Evolutionary conservation across 2,329 filamentous ascomycete species (phyloP), one percentile per base, ranked within the genome.

Genomic region (Dactylellina sp.): DNA sequence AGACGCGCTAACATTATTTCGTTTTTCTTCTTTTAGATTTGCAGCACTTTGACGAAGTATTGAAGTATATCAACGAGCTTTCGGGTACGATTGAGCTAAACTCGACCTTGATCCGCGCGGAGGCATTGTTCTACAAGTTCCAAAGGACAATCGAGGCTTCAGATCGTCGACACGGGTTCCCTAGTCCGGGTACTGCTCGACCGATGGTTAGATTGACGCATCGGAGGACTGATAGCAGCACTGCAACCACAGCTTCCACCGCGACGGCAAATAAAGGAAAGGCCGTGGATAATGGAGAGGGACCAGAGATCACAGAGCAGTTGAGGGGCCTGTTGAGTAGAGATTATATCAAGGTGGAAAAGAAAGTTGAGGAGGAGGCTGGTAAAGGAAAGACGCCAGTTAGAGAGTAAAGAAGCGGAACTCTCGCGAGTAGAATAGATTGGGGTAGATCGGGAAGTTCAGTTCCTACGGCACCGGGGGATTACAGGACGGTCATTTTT

Each of bases 51-150:
- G 95, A 99, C 76, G 96, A 99, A 81, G 92, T 99, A 32, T 83
- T 99, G 25, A 99, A 99, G 84, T 99, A 98, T 80, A 92, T 99
- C 78, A 99, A 99, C 80, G 95, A 99, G 80, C 87, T 99, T 0
- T 96, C 92, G 3, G 91, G 90, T 76, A 96, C 90, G 0, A 98
- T 99, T 79, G 95, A 99, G 77, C 86, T 99, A 0, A 87, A 93
- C 59, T 90, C 90, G 0, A 96, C 92, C 0, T 86, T 98, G 16
- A 88, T 96, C 71, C 88, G 93, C 32, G 95, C 95, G 9, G 95
- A 99, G 81, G 87, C 89, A 0, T 87, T 99, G 1, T 99, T 96
- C 84, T 88, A 88, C 75, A 89, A 91, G 55, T 99, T 97, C 82
- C 89, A 96, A 79, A 87, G 93, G 47, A 89, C 92, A 1, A 90